phyloP scores from a whole-genome alignment of 2,329 filamentous ascomycete genomes.

The Daldinia eschscholtzii region DNA sequence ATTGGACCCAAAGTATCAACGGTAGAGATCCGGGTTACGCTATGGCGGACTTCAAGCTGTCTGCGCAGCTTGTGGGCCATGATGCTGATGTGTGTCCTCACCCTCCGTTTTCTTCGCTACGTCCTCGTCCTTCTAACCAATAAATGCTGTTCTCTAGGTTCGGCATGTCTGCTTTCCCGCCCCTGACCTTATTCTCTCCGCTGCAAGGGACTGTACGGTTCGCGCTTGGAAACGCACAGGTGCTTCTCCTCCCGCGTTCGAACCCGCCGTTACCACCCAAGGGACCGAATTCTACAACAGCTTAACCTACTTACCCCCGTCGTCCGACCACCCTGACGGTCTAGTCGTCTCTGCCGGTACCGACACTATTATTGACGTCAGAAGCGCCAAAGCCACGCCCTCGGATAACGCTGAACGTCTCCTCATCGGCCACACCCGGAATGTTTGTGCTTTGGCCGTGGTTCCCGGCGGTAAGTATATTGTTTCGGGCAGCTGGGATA shows the following conservation, averaged over 20 bases:
- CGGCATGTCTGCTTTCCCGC: conserved; percentile 85
- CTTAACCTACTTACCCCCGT: conserved; percentile 80
- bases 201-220: conserved; percentile 91
- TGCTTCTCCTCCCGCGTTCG: conserved; percentile 76
- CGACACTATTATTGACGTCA: conserved; percentile 92
- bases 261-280: conserved; percentile 81
- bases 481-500: conserved; percentile 95
- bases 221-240: conserved; percentile 83
- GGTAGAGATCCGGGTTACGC: conserved; percentile 23
- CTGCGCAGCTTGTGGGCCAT: conserved; percentile 88
- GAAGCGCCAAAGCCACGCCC: conserved; percentile 74
- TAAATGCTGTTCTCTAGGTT: conserved; percentile 70
- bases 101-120: conserved; percentile 15
- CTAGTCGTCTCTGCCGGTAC: conserved; percentile 89
- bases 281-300: conserved; percentile 90
- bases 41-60: conserved; percentile 92
- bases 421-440: conserved; percentile 86
- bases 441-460: conserved; percentile 88
- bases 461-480: conserved; percentile 78
- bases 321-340: conserved; percentile 77
- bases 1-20: background rate
- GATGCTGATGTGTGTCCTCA: conserved; percentile 83
- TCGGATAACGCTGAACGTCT: conserved; percentile 86
- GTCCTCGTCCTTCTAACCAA: conserved; percentile 18
- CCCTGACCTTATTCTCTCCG: conserved; percentile 80